phyloP scores from a whole-genome alignment of 495 filamentous ascomycete genomes.

The Penicillium argentinense region DNA sequence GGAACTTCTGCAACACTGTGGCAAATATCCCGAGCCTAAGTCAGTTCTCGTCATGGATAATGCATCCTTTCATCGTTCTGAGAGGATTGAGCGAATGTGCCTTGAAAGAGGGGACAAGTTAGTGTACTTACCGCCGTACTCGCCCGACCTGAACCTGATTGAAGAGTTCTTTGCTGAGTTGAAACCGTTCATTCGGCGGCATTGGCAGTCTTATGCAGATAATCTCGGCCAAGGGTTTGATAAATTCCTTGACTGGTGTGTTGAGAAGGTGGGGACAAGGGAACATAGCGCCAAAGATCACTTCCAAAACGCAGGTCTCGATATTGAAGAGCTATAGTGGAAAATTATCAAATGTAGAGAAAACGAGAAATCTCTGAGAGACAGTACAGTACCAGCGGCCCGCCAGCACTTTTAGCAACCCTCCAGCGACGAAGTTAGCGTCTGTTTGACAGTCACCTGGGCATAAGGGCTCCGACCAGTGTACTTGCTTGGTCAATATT shows the following conservation, averaged over 20 bases:
- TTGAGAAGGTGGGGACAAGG: slow-evolving; percentile 8
- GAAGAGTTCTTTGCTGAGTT: slow-evolving; percentile 14
- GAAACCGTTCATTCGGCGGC: slow-evolving; percentile 11
- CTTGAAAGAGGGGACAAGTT: slow-evolving; percentile 5
- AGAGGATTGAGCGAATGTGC: background rate
- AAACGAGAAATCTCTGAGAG: no score
- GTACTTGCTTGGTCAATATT: no score
- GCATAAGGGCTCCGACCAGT: no score
- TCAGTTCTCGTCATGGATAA: background rate
- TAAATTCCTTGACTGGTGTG: slow-evolving; percentile 6
- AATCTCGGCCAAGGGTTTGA: slow-evolving; percentile 7
- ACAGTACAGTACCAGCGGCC: no score
- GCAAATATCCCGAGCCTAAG: background rate
- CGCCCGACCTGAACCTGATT: slow-evolving; percentile 9
- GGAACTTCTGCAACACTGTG: background rate
- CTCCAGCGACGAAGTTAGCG: no score
- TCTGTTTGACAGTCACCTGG: no score
- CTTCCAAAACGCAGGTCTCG: slow-evolving; percentile 8
- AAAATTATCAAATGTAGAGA: no score
- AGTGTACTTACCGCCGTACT: slow-evolving; percentile 11
- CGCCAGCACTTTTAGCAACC: no score
- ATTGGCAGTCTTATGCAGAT: slow-evolving; percentile 7
- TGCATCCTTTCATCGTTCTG: background rate
- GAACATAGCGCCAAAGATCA: slow-evolving; percentile 11
- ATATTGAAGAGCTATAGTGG: slow-evolving; percentile 7